Percentiles rank a stretch among this genome's conserved stretches.
phyloP scores from a whole-genome alignment of 1,284 basidiomycete genomes.

The Ceratobasidium papillatum region DNA sequence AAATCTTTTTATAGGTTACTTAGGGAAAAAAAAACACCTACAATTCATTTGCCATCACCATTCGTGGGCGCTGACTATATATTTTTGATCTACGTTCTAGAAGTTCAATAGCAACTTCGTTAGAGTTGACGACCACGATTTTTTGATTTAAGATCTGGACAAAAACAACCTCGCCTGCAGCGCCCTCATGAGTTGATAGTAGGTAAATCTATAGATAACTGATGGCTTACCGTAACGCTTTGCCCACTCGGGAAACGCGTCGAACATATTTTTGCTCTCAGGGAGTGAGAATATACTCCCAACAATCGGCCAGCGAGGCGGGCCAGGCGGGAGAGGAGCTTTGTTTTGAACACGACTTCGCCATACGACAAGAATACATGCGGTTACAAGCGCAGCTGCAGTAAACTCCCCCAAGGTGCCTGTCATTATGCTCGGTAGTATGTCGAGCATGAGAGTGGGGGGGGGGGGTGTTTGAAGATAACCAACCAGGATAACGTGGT shows the following conservation, averaged over 20 bases:
- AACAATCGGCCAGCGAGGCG: conserved; percentile 11
- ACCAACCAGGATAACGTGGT: too few species aligned
- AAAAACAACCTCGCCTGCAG: conserved; percentile 17
- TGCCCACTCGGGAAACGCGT: background rate
- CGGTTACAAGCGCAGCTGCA: background rate
- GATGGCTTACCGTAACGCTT: background rate
- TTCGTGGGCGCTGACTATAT: conserved; percentile 24
- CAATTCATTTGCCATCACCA: conserved; percentile 27
- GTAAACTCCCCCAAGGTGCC: background rate
- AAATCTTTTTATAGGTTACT: background rate
- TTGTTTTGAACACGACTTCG: background rate
- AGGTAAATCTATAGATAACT: background rate
- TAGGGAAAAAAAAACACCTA: background rate
- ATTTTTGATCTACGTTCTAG: conserved; percentile 2
- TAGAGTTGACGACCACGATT: conserved; percentile 16
- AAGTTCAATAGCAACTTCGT: conserved; percentile 6
- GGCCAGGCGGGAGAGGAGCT: conserved; percentile 9
- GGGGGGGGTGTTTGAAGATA: background rate
- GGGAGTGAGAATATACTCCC: conserved; percentile 12
- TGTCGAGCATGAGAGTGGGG: background rate
- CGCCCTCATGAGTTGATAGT: background rate
- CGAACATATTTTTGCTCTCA: background rate
- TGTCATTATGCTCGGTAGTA: background rate
- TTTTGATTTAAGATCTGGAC: conserved; percentile 7
- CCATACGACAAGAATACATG: background rate